phyloP scores from a whole-genome alignment of 164 flowering plant species.

The Euptelea pleiosperma region DNA sequence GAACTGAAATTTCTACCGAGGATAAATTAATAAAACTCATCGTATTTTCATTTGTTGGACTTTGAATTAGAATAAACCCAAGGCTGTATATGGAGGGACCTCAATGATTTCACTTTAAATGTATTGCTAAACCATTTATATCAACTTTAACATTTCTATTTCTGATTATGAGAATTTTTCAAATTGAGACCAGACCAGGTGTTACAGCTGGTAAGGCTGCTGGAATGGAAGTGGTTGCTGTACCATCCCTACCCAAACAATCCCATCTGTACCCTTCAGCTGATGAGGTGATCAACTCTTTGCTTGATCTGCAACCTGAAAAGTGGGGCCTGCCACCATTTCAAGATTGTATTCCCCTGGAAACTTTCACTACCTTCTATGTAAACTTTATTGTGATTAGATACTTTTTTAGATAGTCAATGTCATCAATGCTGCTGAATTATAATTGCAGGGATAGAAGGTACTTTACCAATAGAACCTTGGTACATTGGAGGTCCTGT shows the following conservation, averaged over 20 bases:
- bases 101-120: no score
- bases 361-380: constrained; percentile 8
- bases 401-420: background rate
- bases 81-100: no score
- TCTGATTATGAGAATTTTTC: constrained; percentile 8
- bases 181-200: constrained; percentile 60
- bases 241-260: constrained; percentile 88
- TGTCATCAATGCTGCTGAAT: constrained; percentile 4
- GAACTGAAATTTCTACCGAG: no score
- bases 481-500: constrained; percentile 93
- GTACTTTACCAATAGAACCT: constrained; percentile 81
- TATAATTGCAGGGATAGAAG: constrained; percentile 70
- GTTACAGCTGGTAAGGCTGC: constrained; percentile 90
- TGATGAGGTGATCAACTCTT: constrained; percentile 84
- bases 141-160: background rate
- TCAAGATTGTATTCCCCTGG: constrained; percentile 65
- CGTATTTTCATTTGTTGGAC: no score
- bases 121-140: no score
- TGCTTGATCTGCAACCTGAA: constrained; percentile 77
- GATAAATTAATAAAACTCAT: no score
- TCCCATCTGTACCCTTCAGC: constrained; percentile 63
- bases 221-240: constrained; percentile 90
- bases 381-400: background rate
- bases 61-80: background rate
- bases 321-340: constrained; percentile 91